phyloP scores from a whole-genome alignment of 306 rosid species.

The Fagus sylvatica region DNA sequence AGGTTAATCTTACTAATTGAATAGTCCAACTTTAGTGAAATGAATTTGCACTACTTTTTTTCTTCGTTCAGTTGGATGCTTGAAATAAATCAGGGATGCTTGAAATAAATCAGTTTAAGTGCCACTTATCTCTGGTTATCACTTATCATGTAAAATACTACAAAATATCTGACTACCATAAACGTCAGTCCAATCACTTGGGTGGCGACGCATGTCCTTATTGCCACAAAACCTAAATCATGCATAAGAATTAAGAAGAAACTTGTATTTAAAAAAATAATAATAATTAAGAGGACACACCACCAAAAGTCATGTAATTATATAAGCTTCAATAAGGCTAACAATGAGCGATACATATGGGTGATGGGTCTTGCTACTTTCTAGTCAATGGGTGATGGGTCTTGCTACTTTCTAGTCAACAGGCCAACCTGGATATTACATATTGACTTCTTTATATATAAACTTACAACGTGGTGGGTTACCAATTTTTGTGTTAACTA shows the following conservation, averaged over 20 bases:
- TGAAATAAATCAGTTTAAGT: neutral
- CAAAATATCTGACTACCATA: no score
- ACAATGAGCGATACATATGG: neutral
- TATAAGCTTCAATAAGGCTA: neutral
- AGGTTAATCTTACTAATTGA: no score
- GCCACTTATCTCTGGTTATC: neutral
- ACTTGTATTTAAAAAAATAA: no score
- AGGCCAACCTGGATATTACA: neutral
- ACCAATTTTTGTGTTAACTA: neutral
- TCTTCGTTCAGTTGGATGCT: neutral
- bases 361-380: neutral
- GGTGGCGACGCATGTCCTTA: neutral
- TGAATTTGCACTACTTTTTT: neutral
- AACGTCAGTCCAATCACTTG: neutral
- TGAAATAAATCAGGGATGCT: neutral
- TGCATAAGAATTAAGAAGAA: no score
- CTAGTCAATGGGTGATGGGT: neutral
- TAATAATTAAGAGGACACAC: neutral
- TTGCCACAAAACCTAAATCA: neutral
- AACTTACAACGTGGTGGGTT: neutral
- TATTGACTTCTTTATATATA: neutral
- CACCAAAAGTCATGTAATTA: neutral
- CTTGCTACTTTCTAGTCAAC: no score
- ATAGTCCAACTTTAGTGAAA: no score
- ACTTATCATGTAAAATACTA: no score